phyloP scores from a whole-genome alignment of 352 stramenopile species.

The Phytophthora cactorum region DNA sequence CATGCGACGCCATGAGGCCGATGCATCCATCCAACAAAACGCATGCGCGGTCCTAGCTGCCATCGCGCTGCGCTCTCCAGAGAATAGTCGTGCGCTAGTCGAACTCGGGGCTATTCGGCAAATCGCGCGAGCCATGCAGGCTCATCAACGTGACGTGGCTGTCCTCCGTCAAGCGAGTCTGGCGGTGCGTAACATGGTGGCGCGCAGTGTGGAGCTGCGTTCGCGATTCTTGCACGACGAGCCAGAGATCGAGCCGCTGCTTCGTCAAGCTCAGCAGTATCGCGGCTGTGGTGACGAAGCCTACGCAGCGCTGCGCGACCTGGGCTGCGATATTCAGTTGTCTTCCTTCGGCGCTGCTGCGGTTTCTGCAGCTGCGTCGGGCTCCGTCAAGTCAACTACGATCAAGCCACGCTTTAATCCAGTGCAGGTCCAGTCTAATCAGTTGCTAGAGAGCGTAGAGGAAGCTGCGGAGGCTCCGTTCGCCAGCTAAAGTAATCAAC shows the following conservation, averaged over 20 bases:
- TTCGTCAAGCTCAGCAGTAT: conserved; percentile 67
- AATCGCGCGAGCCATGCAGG: conserved; percentile 65
- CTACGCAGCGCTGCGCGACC: conserved; percentile 76
- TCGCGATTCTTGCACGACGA: conserved; percentile 72
- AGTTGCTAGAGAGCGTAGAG: conserved; percentile 60
- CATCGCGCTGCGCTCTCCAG: conserved; percentile 68
- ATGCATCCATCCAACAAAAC: conserved; percentile 71
- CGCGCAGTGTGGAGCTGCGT: conserved; percentile 63
- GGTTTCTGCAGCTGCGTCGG: conserved; percentile 17
- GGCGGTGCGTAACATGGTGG: conserved; percentile 83
- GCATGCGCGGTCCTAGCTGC: conserved; percentile 78
- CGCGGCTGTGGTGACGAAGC: conserved; percentile 78
- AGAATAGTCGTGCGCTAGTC: conserved; percentile 65
- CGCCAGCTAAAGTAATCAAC: conserved; percentile 6
- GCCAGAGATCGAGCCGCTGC: conserved; percentile 59
- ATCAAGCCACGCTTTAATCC: conserved; percentile 68
- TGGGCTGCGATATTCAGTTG: conserved; percentile 75
- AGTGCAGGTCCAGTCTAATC: conserved; percentile 60
- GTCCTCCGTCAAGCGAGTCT: conserved; percentile 79
- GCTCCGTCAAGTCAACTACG: conserved; percentile 23
- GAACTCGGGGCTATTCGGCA: conserved; percentile 49
- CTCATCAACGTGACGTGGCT: conserved; percentile 46
- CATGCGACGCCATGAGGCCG: conserved; percentile 58
- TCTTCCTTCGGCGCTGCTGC: conserved; percentile 54
- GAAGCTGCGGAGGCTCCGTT: conserved; percentile 64